These are phyloP conservation scores for Castanospermum australe DNA, from an alignment of 306 rosid species.

Conservation along the genomic window DNA sequence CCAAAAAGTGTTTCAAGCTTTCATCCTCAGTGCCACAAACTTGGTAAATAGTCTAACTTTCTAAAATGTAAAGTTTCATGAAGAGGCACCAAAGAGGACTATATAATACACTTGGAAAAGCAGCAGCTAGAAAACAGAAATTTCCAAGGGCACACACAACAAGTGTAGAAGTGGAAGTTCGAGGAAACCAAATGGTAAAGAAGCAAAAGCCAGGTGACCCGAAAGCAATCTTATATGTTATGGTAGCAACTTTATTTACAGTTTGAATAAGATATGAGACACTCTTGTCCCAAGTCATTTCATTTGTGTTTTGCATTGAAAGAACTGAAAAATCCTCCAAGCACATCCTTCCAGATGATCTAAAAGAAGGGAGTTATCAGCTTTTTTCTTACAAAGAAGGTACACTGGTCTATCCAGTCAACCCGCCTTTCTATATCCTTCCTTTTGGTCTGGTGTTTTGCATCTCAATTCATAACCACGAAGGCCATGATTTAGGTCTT, in stretches of 20 bases:
- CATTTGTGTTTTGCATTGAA: not conserved
- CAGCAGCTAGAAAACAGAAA: no score
- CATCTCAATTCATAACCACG: not conserved
- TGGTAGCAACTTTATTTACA: not conserved
- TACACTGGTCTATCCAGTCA: not conserved
- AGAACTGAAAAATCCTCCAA: not conserved
- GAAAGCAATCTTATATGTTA: not conserved
- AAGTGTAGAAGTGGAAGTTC: not conserved
- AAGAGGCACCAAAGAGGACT: no score
- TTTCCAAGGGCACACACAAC: not conserved
- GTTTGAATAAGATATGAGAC: not conserved
- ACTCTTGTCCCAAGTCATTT: not conserved
- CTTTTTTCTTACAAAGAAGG: not conserved
- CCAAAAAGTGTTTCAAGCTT: no score
- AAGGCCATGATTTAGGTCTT: not conserved
- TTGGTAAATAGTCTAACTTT: no score
- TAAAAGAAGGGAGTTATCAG: not conserved
- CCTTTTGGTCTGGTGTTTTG: not conserved
- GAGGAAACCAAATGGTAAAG: not conserved
- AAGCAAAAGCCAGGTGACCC: conserved; percentile 1
- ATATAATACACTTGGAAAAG: no score
- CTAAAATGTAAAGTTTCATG: no score
- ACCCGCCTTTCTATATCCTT: not conserved
- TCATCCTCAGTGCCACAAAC: no score
- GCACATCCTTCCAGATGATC: not conserved